Conservation (phyloP, 768 basidiomycete genomes). For the Russula olivacea region DNA sequence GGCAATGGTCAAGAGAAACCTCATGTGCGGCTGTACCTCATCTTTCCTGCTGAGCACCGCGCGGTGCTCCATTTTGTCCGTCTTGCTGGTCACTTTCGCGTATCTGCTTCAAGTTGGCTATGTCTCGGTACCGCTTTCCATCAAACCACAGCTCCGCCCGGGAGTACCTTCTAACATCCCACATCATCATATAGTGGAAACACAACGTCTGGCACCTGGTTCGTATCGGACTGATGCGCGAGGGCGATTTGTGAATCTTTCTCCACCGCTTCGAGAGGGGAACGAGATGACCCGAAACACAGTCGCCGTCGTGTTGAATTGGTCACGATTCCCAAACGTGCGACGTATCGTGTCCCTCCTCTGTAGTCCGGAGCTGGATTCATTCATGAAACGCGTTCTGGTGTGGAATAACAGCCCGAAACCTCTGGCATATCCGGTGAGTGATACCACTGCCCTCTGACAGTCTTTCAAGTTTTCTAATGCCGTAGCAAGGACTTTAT, state of each 20-base stretch:
- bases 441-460: conserved; percentile 19
- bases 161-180: not conserved
- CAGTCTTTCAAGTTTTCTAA: conserved; percentile 31
- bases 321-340: conserved; percentile 61
- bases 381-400: conserved; percentile 43
- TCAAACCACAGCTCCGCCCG: not conserved
- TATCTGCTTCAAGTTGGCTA: not conserved
- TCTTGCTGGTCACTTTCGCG: not conserved
- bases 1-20: not conserved
- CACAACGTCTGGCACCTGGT: conserved; percentile 1
- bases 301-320: conserved; percentile 55
- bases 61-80: not conserved
- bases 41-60: not conserved
- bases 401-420: conserved; percentile 61
- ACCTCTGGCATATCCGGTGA: conserved; percentile 39
- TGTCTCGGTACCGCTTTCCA: not conserved
- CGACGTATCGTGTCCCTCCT: conserved; percentile 47
- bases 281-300: not conserved
- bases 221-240: conserved; percentile 6
- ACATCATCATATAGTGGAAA: conserved; percentile 2
- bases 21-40: not conserved
- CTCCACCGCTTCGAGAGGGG: not conserved
- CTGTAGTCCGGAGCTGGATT: conserved; percentile 42
- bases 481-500: conserved; percentile 26
- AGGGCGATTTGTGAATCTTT: not conserved